phyloP scores from a whole-genome alignment of 805 yeast genomes.

The Debaryomyces castellii region DNA sequence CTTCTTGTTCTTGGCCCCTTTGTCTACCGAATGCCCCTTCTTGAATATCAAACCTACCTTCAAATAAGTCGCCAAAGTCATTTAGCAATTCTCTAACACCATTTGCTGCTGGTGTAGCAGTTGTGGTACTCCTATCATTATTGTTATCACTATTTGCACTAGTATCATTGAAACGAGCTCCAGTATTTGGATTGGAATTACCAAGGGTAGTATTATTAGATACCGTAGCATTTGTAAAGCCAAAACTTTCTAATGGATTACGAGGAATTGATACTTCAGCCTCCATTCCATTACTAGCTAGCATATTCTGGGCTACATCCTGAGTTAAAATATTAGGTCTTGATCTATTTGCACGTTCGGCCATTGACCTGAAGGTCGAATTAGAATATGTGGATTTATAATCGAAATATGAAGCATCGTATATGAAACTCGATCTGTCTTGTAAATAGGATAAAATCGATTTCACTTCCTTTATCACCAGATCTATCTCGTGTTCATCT shows the following conservation, averaged over 20 bases:
- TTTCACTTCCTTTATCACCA: constrained; percentile 21
- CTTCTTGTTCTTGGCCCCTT: neutral
- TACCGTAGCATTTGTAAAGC: neutral
- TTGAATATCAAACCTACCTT: constrained; percentile 11
- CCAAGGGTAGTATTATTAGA: neutral
- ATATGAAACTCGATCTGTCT: constrained; percentile 19
- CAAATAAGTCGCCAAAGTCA: constrained; percentile 22
- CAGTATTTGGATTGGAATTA: neutral
- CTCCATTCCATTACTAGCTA: constrained; percentile 27
- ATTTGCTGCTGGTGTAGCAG: constrained; percentile 1
- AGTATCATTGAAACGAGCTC: too few species aligned
- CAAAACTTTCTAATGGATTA: constrained; percentile 10
- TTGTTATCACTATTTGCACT: constrained; percentile 1
- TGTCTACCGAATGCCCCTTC: neutral
- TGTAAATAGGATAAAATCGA: constrained; percentile 23
- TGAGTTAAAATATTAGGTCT: constrained; percentile 38
- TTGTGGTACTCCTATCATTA: neutral
- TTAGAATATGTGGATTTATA: constrained; percentile 24
- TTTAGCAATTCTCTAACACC: constrained; percentile 19
- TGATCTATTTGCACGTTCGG: constrained; percentile 27
- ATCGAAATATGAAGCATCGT: constrained; percentile 25
- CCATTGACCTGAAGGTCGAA: constrained; percentile 22
- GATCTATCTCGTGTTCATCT: constrained; percentile 20
- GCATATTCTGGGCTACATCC: constrained; percentile 36
- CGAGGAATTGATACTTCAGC: constrained; percentile 11